Base-by-base conservation (phyloP, 2,329 filamentous ascomycete species). In the Leptographium lundbergii region DNA sequence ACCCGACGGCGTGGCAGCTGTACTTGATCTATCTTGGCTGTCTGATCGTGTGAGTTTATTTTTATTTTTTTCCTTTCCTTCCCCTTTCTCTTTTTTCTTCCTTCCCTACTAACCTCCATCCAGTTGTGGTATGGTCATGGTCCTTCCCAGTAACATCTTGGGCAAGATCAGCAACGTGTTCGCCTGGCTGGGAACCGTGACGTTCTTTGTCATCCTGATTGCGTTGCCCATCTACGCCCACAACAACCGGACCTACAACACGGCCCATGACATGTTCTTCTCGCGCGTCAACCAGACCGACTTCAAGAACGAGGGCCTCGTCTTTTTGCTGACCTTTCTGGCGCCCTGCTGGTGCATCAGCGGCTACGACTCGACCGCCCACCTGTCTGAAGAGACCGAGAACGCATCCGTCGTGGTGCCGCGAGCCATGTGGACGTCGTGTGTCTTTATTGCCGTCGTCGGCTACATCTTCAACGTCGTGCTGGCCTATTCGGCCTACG, bases 281-380 rank as follows among this genome's bases (percentile, higher is more conserved):
- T 3, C 13, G 10, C 32, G 6, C 1, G 32, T 48, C 13, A 59
- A 59, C 48, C 54, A 57, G 39, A 59, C 58, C 7, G 13, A 2
- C 17, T 59, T 57, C 22, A 19, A 17, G n/a, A 59, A 57, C 48
- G 17, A 57, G 25, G 58, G 58, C 6, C 58, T 59, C 3, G 58
- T 59, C 7, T 59, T 59, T 10, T 22, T 59, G n/a, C 54, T 59
- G 1, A 59, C 58, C 3, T 59, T 59, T 22, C 27, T 59, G 22
- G 58, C 47, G 19, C 58, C 58, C 1, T 59, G 58, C 36, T 59
- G 58, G 58, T 59, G 58, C 27, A 57, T 59, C n/a, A 53, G 47
- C 22, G 58, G 58, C 34, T 59, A 59, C 54, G 58, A 59, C 36
- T 57, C 54, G 3, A 59, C 58, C 2, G 58, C 39, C 4, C 58